Evolutionary conservation across 2,329 filamentous ascomycete species (phyloP), one percentile per base, ranked within the genome.

Genomic region (Geosmithia flava): DNA sequence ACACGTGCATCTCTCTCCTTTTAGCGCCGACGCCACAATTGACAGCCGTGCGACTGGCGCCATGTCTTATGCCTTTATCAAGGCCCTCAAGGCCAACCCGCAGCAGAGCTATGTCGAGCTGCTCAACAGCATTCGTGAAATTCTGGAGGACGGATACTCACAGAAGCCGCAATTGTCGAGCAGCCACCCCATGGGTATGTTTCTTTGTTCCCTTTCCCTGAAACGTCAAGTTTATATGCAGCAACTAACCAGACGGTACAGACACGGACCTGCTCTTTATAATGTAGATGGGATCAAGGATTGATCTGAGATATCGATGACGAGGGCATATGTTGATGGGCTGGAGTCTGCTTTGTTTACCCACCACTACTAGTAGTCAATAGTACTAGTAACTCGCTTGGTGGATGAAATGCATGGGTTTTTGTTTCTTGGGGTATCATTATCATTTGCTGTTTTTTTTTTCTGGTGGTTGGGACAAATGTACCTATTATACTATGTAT

Each of bases 61-160:
- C 65, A 97, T 98, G 93, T 95, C 89, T 3, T 96, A 86, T 81
- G 93, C 93, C 2, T 98, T 98, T 65, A 93, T 98, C 64, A 81
- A 77, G 1, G 84, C 90, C 19, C 76, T 97, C 59, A 90, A 86
- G 73, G 88, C 90, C 71, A 95, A 95, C 61, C 88, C 88, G 1
- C 84, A 95, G 62, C 93, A 97, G 71, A 95, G 85, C 68, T 98
- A 98, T 61, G 87, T 97, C 46, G 83, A 96, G 71, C 72, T 98
- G 50, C 76, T 98, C 55, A 97, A 96, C 74, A 95, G 83, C 66
- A 90, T 98, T 59, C 86, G 93, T 50, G 90, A 95, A 49, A 83
- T 96, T 60, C 73, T 98, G 50, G 72, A 85, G 55, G 79, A 79
- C 40, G 93, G 94, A 64, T 98, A 98, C 64, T 76, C 78, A 8